Evolutionary conservation across 352 stramenopile species (phyloP), one percentile per base, ranked within the genome.

Genomic region (Phytophthora sp.): DNA sequence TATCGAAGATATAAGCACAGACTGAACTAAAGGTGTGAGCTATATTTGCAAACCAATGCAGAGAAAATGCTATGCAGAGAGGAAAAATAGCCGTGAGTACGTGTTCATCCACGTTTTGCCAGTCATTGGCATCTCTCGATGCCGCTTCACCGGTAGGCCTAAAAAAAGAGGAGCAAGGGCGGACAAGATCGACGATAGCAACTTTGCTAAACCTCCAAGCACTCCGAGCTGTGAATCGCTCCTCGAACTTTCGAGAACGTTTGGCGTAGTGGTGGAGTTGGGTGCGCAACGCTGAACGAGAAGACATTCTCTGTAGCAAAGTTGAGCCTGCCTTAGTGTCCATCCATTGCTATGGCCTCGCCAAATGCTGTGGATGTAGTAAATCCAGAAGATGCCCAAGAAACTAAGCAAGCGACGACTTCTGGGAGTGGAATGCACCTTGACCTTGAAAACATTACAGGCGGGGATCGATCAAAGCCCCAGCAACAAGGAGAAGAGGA

Each of bases 361-460:
- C 23, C 54, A 2, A 48, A 21, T 18, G 15, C 20, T 8, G 23
- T 49, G 13, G 54, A 48, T n/a, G n/a, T n/a, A 10, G 46, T 30
- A 34, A 27, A 35, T 18, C 9, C 18, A 43, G 15, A 41, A 41
- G 32, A 28, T 35, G 32, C 3, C 32, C n/a, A 38, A 18, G 39
- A 32, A 20, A 26, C 23, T 6, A 55, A 49, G 18, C 46, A 45
- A 38, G 9, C n/a, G n/a, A 20, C 41, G 15, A 32, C 23, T 23
- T 54, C 24, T 32, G 30, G 11, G 18, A 51, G 28, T 27, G 41
- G n/a, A 52, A 66, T 79, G 39, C 62, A 68, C n/a, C 28, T 76
- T 4, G 51, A 79, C 54, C 63, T 79, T 11, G 62, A 72, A 23
- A 51, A 54, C 12, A 60, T 77, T 24, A 48, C 59, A 12, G 50